Conservation (phyloP, 768 basidiomycete genomes). For the Xanthoconium purpureum region DNA sequence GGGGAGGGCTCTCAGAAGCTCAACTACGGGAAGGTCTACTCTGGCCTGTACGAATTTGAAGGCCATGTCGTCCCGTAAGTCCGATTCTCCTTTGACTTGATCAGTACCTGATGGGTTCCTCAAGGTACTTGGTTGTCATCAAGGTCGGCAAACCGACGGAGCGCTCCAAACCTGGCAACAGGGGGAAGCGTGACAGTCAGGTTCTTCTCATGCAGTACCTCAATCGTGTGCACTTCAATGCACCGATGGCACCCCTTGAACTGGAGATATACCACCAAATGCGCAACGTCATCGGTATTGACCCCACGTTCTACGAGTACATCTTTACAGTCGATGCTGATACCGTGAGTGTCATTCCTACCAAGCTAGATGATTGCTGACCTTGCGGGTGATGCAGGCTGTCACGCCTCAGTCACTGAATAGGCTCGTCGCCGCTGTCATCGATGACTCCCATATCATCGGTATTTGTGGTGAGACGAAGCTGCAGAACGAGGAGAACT, state of each 20-base stretch:
- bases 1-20: slow-evolving; percentile 65
- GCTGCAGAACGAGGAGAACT: slow-evolving; percentile 63
- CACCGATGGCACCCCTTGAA: slow-evolving; percentile 64
- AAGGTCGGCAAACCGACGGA: slow-evolving; percentile 70
- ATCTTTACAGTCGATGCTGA: slow-evolving; percentile 72
- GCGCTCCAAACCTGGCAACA: slow-evolving; percentile 61
- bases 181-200: slow-evolving; percentile 69
- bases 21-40: slow-evolving; percentile 70
- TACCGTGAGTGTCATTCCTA: slow-evolving; percentile 40
- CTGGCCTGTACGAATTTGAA: slow-evolving; percentile 67
- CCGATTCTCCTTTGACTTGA: neutral
- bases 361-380: slow-evolving; percentile 11
- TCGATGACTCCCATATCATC: slow-evolving; percentile 60
- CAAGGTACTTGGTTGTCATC: slow-evolving; percentile 57
- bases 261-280: slow-evolving; percentile 73
- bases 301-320: slow-evolving; percentile 74
- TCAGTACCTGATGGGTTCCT: neutral
- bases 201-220: slow-evolving; percentile 64
- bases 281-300: slow-evolving; percentile 71
- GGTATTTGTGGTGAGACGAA: slow-evolving; percentile 71
- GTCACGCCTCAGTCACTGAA: slow-evolving; percentile 67
- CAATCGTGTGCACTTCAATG: slow-evolving; percentile 66
- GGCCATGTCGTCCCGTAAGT: slow-evolving; percentile 67
- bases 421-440: slow-evolving; percentile 58
- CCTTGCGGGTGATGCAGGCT: slow-evolving; percentile 35